Conservation (phyloP, 257 asterid species). For the Coffea eugenioides region DNA sequence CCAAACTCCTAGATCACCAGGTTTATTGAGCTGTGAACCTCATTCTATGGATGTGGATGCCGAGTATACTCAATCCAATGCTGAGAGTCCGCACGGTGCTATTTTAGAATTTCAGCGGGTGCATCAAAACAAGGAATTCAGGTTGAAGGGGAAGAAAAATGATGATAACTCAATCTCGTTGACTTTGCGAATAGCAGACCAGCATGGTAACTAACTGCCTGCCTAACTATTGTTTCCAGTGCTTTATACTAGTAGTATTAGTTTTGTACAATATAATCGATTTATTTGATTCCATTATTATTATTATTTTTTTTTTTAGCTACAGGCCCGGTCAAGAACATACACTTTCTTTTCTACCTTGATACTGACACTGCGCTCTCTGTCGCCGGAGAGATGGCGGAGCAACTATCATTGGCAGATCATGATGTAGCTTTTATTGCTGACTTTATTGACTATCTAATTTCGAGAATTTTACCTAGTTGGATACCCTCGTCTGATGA, state of each 20-base stretch:
- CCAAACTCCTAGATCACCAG: conserved; percentile 39
- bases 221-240: neutral
- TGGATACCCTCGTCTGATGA: conserved; percentile 52
- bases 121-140: conserved; percentile 55
- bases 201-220: conserved; percentile 37
- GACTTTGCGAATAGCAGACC: conserved; percentile 53
- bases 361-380: conserved; percentile 68
- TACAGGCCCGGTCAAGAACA: conserved; percentile 52
- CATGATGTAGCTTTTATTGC: conserved; percentile 71
- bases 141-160: conserved; percentile 55
- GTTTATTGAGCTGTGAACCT: conserved; percentile 36
- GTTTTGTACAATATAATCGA: conserved; percentile 6
- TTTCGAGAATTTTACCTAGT: conserved; percentile 45
- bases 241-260: neutral
- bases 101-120: conserved; percentile 47
- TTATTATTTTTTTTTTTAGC: neutral
- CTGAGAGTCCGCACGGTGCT: conserved; percentile 38
- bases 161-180: conserved; percentile 51
- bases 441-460: conserved; percentile 57
- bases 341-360: conserved; percentile 59
- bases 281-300: neutral
- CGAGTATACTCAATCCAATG: conserved; percentile 46
- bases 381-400: conserved; percentile 83
- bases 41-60: conserved; percentile 66
- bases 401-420: conserved; percentile 62